Base-by-base conservation (phyloP, 164 flowering plant species). In the Chimonanthus salicifolius region DNA sequence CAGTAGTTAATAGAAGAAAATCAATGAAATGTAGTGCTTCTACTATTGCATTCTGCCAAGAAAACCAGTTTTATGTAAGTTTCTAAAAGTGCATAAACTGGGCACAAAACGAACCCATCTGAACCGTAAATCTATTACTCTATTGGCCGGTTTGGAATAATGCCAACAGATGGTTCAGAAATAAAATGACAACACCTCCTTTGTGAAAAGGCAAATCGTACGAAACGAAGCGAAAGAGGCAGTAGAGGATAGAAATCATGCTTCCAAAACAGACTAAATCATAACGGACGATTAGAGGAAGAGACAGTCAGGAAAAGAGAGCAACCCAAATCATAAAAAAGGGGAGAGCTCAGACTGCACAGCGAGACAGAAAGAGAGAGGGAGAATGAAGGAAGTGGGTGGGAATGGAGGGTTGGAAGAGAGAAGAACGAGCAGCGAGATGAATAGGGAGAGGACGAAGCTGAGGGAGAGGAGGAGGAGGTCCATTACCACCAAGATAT, bases 391-490 rank as follows among this genome's bases (percentile, higher is more conserved):
- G 11, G 11, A 7, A 67, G 45, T 15, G 71, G 8, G 51, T 8
- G 69, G 48, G 63, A 48, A n/a, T 21, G 67, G 50, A 51, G 9
- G 51, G 20, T 58, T 15, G 10, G 49, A 20, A 21, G 68, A 47
- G 54, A 73, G 67, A 18, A 46, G 47, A 76, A 76, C 77, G 71
- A 49, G 85, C 72, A 77, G 85, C 63, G 80, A 69, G 63, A 83
- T 71, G 2, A 88, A 87, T 64, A 86, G 77, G 68, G 89, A 87
- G 83, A 82, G 65, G 64, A 86, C 85, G 18, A 88, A 85, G 84
- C 73, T 83, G 77, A 78, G 88, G 33, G 89, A 88, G 85, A 79
- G 92, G 65, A 80, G 81, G 43, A 77, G 92, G 7, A 77, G 92
- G 5, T 78, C 88, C 62, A 82, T 86, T 69, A 83, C 91, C 69